Evolutionary conservation across 441 rosid species (phyloP).

Genomic region (Geranium incanum): DNA sequence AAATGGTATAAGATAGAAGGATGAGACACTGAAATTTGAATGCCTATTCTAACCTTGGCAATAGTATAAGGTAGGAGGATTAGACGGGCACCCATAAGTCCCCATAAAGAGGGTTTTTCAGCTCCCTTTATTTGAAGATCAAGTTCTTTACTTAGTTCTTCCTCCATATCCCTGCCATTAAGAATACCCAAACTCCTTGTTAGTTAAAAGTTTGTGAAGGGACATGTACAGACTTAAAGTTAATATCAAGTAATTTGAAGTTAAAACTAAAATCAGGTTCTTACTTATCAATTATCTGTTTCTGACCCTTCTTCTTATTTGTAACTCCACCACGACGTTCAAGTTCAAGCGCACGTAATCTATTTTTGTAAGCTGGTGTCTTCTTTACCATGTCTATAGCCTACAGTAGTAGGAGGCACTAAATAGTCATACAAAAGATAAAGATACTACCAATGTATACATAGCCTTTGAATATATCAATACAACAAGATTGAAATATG

Average conservation of each 20-base stretch:
- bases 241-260: neutral
- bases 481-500: slow-evolving; percentile 13
- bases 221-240: neutral
- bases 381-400: slow-evolving; percentile 79
- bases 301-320: slow-evolving; percentile 68
- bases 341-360: slow-evolving; percentile 70
- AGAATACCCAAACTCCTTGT: neutral
- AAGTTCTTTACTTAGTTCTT: slow-evolving; percentile 87
- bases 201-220: neutral
- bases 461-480: neutral
- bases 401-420: slow-evolving; percentile 29
- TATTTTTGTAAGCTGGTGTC: slow-evolving; percentile 92
- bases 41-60: slow-evolving; percentile 46
- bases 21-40: too few relatives aligned
- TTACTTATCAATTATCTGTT: slow-evolving; percentile 66
- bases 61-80: slow-evolving; percentile 69
- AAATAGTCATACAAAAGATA: neutral
- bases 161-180: slow-evolving; percentile 57
- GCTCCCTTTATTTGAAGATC: slow-evolving; percentile 86
- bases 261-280: slow-evolving; percentile 7
- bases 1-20: too few relatives aligned
- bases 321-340: slow-evolving; percentile 72
- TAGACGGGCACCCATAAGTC: slow-evolving; percentile 57
- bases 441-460: too few relatives aligned
- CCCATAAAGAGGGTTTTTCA: slow-evolving; percentile 71